Conservation (phyloP, 164 flowering plant species). For the Akebia trifoliata region DNA sequence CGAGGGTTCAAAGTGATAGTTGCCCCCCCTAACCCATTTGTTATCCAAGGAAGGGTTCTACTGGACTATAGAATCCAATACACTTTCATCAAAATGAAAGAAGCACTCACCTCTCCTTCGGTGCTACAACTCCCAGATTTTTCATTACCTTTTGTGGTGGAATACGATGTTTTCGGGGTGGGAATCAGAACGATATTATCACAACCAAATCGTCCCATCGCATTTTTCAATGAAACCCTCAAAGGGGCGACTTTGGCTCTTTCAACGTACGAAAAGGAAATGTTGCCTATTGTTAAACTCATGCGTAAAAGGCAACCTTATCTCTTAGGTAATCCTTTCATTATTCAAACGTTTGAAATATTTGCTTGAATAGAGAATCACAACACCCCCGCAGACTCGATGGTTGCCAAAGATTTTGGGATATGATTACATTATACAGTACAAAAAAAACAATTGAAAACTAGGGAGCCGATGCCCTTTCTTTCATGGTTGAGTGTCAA, state of each 20-base stretch:
- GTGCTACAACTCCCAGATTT: background rate
- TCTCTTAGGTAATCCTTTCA: background rate
- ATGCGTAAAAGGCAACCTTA: conserved; percentile 1
- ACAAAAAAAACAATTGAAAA: conserved; percentile 5
- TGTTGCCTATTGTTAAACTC: conserved; percentile 6
- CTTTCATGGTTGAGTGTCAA: background rate
- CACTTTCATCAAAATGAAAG: background rate
- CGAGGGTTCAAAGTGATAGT: background rate
- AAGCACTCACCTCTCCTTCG: background rate
- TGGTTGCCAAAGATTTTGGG: conserved; percentile 1
- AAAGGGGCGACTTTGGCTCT: background rate
- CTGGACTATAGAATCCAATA: background rate
- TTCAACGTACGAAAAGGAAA: conserved; percentile 1
- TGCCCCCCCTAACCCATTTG: background rate
- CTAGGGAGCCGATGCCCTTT: conserved; percentile 2
- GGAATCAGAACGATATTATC: background rate
- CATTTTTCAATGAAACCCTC: conserved; percentile 1
- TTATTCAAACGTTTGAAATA: conserved; percentile 10
- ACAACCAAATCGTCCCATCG: background rate
- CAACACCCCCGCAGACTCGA: background rate
- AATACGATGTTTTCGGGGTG: background rate
- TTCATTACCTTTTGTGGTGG: background rate
- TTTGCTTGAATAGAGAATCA: conserved; percentile 8
- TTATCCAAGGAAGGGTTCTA: conserved; percentile 5
- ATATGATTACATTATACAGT: conserved; percentile 3